phyloP scores from a whole-genome alignment of 768 basidiomycete genomes.

The Gymnopilus junonius region DNA sequence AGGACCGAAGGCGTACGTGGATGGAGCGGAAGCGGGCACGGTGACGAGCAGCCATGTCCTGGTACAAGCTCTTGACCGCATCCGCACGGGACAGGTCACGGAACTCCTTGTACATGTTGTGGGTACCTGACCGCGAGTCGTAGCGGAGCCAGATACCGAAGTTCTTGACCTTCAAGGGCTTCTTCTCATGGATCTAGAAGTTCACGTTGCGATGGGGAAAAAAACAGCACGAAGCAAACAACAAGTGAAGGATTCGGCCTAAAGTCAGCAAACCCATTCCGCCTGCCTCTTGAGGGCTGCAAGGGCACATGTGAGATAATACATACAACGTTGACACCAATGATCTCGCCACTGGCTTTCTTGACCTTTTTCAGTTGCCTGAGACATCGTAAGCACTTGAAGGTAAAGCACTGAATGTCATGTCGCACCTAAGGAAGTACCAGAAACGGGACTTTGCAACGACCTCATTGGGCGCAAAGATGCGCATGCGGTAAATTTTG shows the following conservation, averaged over 20 bases:
- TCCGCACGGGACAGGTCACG: constrained; percentile 93
- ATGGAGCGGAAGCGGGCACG: constrained; percentile 99
- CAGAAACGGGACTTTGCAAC: constrained; percentile 99
- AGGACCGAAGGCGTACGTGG: constrained; percentile 80
- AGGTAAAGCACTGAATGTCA: neutral
- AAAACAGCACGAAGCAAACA: constrained; percentile 29
- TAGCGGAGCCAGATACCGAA: constrained; percentile 99
- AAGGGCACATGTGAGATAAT: constrained; percentile 61
- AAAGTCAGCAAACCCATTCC: constrained; percentile 67
- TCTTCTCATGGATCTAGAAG: constrained; percentile 93
- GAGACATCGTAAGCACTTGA: neutral
- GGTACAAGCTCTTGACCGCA: constrained; percentile 96
- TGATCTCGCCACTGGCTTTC: constrained; percentile 99
- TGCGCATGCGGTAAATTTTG: constrained; percentile 99
- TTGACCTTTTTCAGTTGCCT: constrained; percentile 99
- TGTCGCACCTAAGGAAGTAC: constrained; percentile 91
- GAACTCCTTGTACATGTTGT: constrained; percentile 99
- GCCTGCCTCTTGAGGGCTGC: constrained; percentile 88
- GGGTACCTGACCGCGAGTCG: constrained; percentile 98
- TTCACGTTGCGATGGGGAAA: constrained; percentile 19
- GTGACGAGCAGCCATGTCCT: constrained; percentile 99
- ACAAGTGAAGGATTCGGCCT: constrained; percentile 28
- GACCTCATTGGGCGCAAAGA: constrained; percentile 98
- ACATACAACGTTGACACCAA: constrained; percentile 97
- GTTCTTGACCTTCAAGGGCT: constrained; percentile 98